Evolutionary conservation across 306 rosid genomes (phyloP), one percentile per base, ranked within the genome.

Genomic region (Sindora glabra): DNA sequence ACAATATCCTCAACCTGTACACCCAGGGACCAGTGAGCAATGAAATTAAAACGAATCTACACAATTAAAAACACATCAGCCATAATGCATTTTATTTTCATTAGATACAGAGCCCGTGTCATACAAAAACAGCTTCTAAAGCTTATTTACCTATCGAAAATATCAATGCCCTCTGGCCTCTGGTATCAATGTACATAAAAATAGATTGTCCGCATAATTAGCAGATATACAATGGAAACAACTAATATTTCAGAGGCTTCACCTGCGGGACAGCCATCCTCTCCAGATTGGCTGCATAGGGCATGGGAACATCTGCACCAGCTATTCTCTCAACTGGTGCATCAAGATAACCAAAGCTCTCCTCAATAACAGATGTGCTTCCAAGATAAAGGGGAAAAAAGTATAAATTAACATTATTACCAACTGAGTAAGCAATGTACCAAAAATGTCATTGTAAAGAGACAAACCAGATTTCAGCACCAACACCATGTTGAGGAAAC

Each of bases 251-350:
- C 36, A 49, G 50, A 63, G 56, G 57, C 59, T 46, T 30, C 53
- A 86, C 99, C 95, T 94, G 99, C 37, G 99, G 99, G 30, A 94
- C 85, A 73, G 99, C 99, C 86, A 94, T 8, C 49, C 99, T 82
- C 81, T 94, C 99, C 53, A 94, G 80, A 77, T 94, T 94, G 62
- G 97, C 87, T 11, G 99, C 99, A 59, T 94, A 94, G 25, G 99
- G 99, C 97, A 89, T 94, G n/a, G 99, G 99, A 70, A 94, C 86
- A 70, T 94, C 99, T 61, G 99, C 97, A 61, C 99, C 99, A 2
- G 83, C 62, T 73, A 94, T 71, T 67, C 99, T 89, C 87, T 94
- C 97, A 27, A 89, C 90, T 0, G 99, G 99, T 10, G 99, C 97
- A 64, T 94, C 99, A 47, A 94, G 99, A 82, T 84, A 89, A 48